Percentiles rank a stretch among this genome's conserved stretches.
These are phyloP conservation scores for Plenodomus lindquistii DNA, from an alignment of 2,329 filamentous ascomycete genomes.

Conservation along the genomic window DNA sequence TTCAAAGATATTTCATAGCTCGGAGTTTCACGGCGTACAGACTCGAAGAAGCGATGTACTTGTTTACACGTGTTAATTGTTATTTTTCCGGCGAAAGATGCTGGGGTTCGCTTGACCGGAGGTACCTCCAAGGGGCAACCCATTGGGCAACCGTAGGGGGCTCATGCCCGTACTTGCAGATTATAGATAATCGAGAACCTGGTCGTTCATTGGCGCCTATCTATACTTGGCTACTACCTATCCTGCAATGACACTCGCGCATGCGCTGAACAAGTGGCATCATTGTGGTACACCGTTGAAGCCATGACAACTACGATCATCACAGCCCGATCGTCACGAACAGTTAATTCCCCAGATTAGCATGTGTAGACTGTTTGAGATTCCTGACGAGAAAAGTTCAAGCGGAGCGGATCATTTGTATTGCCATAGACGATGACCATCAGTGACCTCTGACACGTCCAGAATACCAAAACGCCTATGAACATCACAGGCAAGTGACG, in stretches of 20 bases:
- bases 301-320: no score
- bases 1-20: constrained; percentile 9
- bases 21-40: constrained; percentile 10
- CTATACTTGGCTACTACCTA: neutral
- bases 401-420: no score
- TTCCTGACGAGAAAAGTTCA: no score
- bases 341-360: no score
- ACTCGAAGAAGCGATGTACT: neutral
- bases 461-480: no score
- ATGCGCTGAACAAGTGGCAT: no score
- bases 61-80: constrained; percentile 2
- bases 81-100: neutral
- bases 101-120: neutral
- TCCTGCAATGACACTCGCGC: neutral
- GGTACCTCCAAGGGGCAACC: neutral
- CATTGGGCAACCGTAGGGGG: neutral
- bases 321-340: no score
- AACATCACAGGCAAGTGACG: no score
- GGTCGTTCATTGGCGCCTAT: neutral
- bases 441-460: no score
- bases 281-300: no score
- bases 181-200: neutral
- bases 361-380: no score
- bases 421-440: no score
- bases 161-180: neutral